Conservation (phyloP, 176 grass and related monocot genomes). For the Carex scoparia region DNA sequence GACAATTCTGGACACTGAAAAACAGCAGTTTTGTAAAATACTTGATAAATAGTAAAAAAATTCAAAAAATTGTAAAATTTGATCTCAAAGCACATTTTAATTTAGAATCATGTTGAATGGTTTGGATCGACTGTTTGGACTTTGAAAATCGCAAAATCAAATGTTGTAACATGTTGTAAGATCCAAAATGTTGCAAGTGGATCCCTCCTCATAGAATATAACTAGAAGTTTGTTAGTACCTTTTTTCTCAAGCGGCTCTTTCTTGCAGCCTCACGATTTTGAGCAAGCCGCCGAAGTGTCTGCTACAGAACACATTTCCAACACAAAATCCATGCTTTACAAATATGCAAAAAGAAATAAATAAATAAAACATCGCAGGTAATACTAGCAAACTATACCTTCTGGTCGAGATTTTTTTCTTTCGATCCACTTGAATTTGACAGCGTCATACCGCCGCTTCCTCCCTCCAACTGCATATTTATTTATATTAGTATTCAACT, state of each 20-base stretch:
- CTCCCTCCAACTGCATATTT: slow-evolving; percentile 54
- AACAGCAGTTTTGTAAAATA: too few relatives aligned
- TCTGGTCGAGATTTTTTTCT: slow-evolving; percentile 76
- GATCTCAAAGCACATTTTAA: too few relatives aligned
- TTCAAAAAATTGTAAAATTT: too few relatives aligned
- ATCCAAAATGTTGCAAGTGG: too few relatives aligned
- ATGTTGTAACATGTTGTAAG: too few relatives aligned
- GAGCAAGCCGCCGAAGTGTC: slow-evolving; percentile 81
- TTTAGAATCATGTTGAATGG: too few relatives aligned
- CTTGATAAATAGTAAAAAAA: too few relatives aligned
- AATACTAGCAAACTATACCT: slow-evolving; percentile 43
- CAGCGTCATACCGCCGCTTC: slow-evolving; percentile 33
- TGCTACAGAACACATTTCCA: slow-evolving; percentile 31
- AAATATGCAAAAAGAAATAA: not conserved
- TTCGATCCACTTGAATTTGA: slow-evolving; percentile 92
- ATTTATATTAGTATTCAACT: slow-evolving; percentile 27
- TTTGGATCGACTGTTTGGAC: too few relatives aligned
- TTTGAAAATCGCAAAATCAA: too few relatives aligned
- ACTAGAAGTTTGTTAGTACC: slow-evolving; percentile 42
- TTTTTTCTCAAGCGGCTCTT: slow-evolving; percentile 99
- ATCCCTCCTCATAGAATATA: not conserved
- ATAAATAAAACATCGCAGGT: not conserved
- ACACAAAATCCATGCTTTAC: slow-evolving; percentile 25
- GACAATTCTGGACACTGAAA: too few relatives aligned
- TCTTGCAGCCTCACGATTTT: slow-evolving; percentile 97